A percentile compares a stretch with the other conserved stretches of the same genome.
Evolutionary conservation across 768 basidiomycete genomes (phyloP).

Genomic region (Agrocybe praecox): DNA sequence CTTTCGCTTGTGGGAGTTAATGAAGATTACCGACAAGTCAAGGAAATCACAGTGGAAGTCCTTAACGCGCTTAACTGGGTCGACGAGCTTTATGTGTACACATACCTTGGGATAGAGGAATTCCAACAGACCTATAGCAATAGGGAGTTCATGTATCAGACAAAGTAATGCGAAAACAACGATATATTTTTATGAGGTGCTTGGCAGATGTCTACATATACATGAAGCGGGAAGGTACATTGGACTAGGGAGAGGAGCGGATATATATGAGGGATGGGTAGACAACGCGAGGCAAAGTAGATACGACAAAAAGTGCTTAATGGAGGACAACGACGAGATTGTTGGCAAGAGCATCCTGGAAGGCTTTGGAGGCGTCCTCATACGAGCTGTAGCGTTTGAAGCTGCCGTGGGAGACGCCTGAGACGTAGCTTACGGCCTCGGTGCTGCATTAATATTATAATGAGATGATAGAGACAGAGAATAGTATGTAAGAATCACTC

Average conservation of each 20-base stretch:
- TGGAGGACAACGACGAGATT: background rate
- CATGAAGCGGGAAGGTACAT: too few relatives aligned
- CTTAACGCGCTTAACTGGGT: too few relatives aligned
- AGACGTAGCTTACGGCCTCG: background rate
- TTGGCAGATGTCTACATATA: too few relatives aligned
- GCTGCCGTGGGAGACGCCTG: background rate
- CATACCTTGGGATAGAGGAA: too few relatives aligned
- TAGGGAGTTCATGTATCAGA: background rate
- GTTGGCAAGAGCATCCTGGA: background rate
- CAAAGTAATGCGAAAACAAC: background rate
- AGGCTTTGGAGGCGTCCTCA: background rate
- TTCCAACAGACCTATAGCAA: background rate
- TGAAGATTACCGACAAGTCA: too few relatives aligned
- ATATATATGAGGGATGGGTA: too few relatives aligned
- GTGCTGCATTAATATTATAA: background rate
- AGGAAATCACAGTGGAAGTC: too few relatives aligned
- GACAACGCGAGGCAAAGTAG: too few relatives aligned
- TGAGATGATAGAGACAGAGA: background rate
- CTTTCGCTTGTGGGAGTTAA: too few relatives aligned
- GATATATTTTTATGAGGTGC: background rate
- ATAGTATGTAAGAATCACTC: background rate
- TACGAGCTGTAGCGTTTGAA: background rate
- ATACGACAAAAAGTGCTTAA: too few relatives aligned
- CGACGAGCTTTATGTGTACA: too few relatives aligned
- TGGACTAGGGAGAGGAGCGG: too few relatives aligned